A percentile compares a stretch with the other conserved stretches of the same genome.
phyloP scores from a whole-genome alignment of 1,284 basidiomycete species.

The Ustilago sp. region DNA sequence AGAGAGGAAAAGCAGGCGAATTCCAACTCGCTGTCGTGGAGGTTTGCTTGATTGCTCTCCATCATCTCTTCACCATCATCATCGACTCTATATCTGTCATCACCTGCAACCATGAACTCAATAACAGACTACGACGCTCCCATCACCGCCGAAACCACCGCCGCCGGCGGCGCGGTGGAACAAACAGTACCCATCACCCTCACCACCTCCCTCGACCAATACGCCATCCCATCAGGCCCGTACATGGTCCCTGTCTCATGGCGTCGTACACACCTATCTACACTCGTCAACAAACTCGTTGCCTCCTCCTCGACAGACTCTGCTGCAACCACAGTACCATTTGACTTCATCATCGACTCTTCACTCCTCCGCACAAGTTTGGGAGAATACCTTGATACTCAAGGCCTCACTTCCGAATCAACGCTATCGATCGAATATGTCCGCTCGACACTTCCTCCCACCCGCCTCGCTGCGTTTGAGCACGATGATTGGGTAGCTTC shows the following conservation, averaged over 20 bases:
- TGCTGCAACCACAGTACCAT: slow-evolving; percentile 77
- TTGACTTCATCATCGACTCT: slow-evolving; percentile 86
- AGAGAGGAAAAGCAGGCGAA: slow-evolving; percentile 3
- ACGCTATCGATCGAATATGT: slow-evolving; percentile 95
- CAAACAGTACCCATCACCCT: slow-evolving; percentile 56
- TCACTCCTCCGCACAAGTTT: slow-evolving; percentile 83
- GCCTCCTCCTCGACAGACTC: slow-evolving; percentile 51
- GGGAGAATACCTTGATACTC: slow-evolving; percentile 81
- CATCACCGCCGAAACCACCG: background rate
- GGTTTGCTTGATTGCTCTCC: background rate
- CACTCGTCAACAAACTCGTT: slow-evolving; percentile 94
- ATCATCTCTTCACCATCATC: slow-evolving; percentile 11
- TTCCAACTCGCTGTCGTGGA: slow-evolving; percentile 1
- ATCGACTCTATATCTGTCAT: background rate
- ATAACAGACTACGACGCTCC: slow-evolving; percentile 33
- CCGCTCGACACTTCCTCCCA: slow-evolving; percentile 88
- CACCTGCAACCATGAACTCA: slow-evolving; percentile 13
- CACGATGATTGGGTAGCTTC: slow-evolving; percentile 96
- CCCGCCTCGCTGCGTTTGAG: slow-evolving; percentile 81
- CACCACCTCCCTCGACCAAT: slow-evolving; percentile 70
- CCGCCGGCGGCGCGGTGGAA: slow-evolving; percentile 6
- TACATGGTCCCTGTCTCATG: slow-evolving; percentile 93
- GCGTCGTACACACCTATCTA: slow-evolving; percentile 95
- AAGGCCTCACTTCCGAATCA: slow-evolving; percentile 79
- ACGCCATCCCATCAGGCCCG: slow-evolving; percentile 87